These are phyloP conservation scores for Athelia sp. DNA, from an alignment of 1,284 basidiomycete species.

Conservation along the genomic window DNA sequence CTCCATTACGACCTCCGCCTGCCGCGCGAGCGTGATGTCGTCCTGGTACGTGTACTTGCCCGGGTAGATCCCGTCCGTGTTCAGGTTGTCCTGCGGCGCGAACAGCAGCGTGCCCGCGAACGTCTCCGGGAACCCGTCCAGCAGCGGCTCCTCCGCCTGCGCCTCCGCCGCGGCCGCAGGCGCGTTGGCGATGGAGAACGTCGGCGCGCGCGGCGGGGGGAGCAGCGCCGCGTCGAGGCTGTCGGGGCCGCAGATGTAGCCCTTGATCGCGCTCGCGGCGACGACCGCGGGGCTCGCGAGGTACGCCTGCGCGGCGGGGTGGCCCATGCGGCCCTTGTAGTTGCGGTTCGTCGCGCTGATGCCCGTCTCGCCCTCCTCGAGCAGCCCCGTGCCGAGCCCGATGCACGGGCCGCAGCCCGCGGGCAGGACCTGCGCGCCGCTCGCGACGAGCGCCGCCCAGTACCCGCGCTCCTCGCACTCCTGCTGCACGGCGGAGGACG, in stretches of 20 bases:
- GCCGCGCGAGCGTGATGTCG: slow-evolving; percentile 92
- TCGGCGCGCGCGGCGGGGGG: slow-evolving; percentile 50
- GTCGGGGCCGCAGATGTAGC: slow-evolving; percentile 86
- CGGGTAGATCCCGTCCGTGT: slow-evolving; percentile 98
- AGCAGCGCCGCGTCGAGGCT: slow-evolving; percentile 54
- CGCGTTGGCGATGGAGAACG: slow-evolving; percentile 46
- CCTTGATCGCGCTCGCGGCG: slow-evolving; percentile 90
- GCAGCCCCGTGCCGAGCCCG: slow-evolving; percentile 87
- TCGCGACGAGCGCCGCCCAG: slow-evolving; percentile 82
- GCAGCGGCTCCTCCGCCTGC: slow-evolving; percentile 49
- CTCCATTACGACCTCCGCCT: slow-evolving; percentile 98
- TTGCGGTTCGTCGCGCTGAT: slow-evolving; percentile 99
- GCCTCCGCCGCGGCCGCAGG: slow-evolving; percentile 20
- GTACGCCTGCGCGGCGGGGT: slow-evolving; percentile 92
- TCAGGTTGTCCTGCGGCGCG: slow-evolving; percentile 95
- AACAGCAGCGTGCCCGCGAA: slow-evolving; percentile 90
- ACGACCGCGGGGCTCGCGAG: slow-evolving; percentile 96
- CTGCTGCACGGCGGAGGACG: slow-evolving; percentile 86
- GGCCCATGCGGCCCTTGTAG: slow-evolving; percentile 98
- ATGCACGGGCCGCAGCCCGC: slow-evolving; percentile 99
- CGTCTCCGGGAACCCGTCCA: slow-evolving; percentile 76
- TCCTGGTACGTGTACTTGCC: slow-evolving; percentile 99
- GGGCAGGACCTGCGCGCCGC: slow-evolving; percentile 90
- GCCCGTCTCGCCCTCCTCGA: slow-evolving; percentile 92
- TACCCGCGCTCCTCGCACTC: slow-evolving; percentile 85